Evolutionary conservation across 2,329 filamentous ascomycete genomes (phyloP).

Genomic region (Colletotrichum abscissum): DNA sequence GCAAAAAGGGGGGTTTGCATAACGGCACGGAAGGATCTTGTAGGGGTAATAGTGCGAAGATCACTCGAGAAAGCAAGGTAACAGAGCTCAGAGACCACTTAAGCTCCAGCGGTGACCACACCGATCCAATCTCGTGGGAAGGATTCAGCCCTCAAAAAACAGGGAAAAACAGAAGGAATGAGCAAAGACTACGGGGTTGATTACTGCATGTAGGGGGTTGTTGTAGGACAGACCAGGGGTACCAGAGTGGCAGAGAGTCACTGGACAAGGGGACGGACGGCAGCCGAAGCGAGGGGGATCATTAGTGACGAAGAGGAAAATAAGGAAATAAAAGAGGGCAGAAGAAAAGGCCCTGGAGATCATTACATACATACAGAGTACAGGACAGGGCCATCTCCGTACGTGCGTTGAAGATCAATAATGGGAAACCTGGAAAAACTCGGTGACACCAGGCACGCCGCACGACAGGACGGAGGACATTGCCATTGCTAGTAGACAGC

Average conservation of each 20-base stretch:
- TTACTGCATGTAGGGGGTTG: not conserved
- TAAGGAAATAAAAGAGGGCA: not conserved
- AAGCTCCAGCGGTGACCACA: not conserved
- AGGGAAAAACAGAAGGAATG: not conserved
- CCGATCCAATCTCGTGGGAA: constrained; percentile 21
- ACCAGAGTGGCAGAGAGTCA: not conserved
- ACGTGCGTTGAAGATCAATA: constrained; percentile 16
- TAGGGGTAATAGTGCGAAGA: not conserved
- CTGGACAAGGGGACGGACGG: not conserved
- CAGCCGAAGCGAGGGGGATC: not conserved
- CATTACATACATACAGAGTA: not conserved
- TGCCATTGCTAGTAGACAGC: constrained; percentile 5
- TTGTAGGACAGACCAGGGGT: not conserved
- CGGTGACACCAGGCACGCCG: not conserved
- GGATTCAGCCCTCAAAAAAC: constrained; percentile 3
- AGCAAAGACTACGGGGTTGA: not conserved
- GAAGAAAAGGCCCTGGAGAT: constrained; percentile 28
- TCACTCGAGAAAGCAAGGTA: not conserved
- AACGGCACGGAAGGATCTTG: constrained; percentile 2
- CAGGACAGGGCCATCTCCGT: not conserved
- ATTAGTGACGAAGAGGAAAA: not conserved
- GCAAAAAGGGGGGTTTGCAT: not conserved
- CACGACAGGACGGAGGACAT: not conserved
- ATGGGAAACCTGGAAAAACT: constrained; percentile 2
- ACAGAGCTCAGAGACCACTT: not conserved